Percentiles rank a stretch among this genome's conserved stretches.
phyloP scores from a whole-genome alignment of 805 yeast species.

The Teunomyces stri region DNA sequence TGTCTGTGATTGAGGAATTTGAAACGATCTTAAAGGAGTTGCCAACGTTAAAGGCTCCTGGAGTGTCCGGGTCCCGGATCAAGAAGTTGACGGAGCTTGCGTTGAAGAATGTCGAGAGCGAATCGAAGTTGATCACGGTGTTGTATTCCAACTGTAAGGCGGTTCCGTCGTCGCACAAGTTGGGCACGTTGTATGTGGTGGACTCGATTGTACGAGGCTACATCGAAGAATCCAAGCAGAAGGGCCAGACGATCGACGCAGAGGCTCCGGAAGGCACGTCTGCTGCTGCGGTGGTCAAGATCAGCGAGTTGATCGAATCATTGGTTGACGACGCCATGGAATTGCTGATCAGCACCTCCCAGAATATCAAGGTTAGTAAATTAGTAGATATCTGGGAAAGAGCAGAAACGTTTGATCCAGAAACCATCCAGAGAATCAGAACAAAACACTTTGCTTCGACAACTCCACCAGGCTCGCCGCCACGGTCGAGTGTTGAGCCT shows the following conservation, averaged over 20 bases:
- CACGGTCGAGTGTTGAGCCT: conserved; percentile 29
- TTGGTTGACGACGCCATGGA: conserved; percentile 62
- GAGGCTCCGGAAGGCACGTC: conserved; percentile 66
- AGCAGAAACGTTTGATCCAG: conserved; percentile 69
- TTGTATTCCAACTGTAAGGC: conserved; percentile 67
- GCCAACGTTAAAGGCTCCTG: conserved; percentile 70
- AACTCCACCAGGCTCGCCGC: conserved; percentile 69
- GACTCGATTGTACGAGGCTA: conserved; percentile 90
- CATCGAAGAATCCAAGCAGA: conserved; percentile 67
- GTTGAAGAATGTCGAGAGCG: conserved; percentile 58
- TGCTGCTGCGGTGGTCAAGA: conserved; percentile 67
- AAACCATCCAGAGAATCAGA: conserved; percentile 53
- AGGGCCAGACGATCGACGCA: conserved; percentile 44
- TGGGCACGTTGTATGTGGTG: conserved; percentile 86
- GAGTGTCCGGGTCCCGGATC: conserved; percentile 95
- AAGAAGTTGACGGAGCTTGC: conserved; percentile 80
- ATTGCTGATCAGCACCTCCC: conserved; percentile 51
- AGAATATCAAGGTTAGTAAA: conserved; percentile 71
- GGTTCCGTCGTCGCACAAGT: conserved; percentile 75
- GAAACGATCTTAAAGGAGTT: conserved; percentile 49
- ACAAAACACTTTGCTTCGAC: conserved; percentile 58
- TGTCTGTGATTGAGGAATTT: conserved; percentile 47
- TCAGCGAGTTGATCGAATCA: conserved; percentile 62
- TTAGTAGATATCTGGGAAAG: conserved; percentile 91
- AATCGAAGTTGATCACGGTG: conserved; percentile 54